These are phyloP conservation scores for Rhododendron simsii DNA, from an alignment of 148 eudicot species.

Conservation along the genomic window DNA sequence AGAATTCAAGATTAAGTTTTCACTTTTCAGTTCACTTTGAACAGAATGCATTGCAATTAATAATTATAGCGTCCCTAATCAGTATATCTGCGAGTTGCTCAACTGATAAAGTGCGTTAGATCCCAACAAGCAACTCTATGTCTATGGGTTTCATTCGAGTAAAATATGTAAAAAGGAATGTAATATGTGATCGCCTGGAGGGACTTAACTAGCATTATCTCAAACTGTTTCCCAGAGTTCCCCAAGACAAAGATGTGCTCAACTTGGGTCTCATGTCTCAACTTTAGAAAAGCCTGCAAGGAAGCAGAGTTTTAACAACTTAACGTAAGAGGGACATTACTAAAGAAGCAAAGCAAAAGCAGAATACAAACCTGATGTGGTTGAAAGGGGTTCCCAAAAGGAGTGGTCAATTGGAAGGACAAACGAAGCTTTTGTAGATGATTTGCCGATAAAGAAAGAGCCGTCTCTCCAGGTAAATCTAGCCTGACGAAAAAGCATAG, in stretches of 20 bases:
- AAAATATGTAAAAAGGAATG: background rate
- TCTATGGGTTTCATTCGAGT: constrained; percentile 5
- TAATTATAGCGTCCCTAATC: no score
- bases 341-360: background rate
- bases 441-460: constrained; percentile 72
- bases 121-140: background rate
- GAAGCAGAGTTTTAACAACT: constrained; percentile 23
- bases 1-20: background rate
- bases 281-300: constrained; percentile 68
- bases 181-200: background rate
- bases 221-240: constrained; percentile 59
- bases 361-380: constrained; percentile 73
- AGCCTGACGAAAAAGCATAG: constrained; percentile 37
- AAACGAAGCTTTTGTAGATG: constrained; percentile 87
- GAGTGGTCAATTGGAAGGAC: constrained; percentile 66
- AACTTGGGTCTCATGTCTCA: constrained; percentile 76
- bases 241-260: constrained; percentile 80
- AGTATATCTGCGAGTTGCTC: no score
- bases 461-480: constrained; percentile 51
- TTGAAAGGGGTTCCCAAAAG: constrained; percentile 58
- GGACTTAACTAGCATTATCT: constrained; percentile 56
- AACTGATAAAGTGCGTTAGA: background rate
- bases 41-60: background rate
- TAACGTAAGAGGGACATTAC: background rate
- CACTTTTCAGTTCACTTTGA: background rate